Base-by-base conservation (phyloP, 345 rosid species). In the Arabidopsis suecica region DNA sequence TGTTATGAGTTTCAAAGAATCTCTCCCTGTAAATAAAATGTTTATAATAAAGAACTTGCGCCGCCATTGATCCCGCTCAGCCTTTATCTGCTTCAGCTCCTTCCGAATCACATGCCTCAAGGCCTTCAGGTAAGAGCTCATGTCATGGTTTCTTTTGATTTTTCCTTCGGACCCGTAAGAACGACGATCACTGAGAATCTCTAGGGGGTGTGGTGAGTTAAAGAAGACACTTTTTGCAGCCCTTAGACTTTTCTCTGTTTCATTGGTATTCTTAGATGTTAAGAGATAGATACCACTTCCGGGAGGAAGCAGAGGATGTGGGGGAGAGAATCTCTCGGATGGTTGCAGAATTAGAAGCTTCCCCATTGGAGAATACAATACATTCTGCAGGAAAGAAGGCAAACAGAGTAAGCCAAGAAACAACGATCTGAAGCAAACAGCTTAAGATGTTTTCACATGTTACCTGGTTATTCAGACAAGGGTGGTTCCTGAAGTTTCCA, bases 151-250 rank as follows among this genome's bases (percentile, higher is more conserved):
- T 82, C 97, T 87, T 50, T 85, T 86, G 72, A 96, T 90, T 79
- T 86, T 81, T 56, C 98, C 99, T 71, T 84, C 93, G 0, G 96
- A 83, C 47, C 97, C 99, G 60, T 96, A 96, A 20, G 99, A 91
- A 13, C 82, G 50, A 32, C 91, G 85, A 53, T 96, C 98, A 13
- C 96, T 87, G 34, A 96, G 85, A 80, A 93, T 93, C 86, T 96
- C 99, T 7, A 93, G 84, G 3, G 99, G 99, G 69, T 96, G 99
- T n/a, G 99, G 99, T 9, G 99, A 88, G 77, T 93, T 93, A 42
- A 96, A 80, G 86, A 92, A 96, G 41, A 82, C 77, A 48, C 65
- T 84, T 78, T 84, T 82, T 13, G 99, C 99, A 9, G 93, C 90
- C 5, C 47, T 78, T 62, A 96, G 88, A 55, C 82, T 76, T 82